Percentiles rank a stretch among this genome's conserved stretches.
These are phyloP conservation scores for Cryphonectria japonica DNA, from an alignment of 2,329 filamentous ascomycete species.

Conservation along the genomic window DNA sequence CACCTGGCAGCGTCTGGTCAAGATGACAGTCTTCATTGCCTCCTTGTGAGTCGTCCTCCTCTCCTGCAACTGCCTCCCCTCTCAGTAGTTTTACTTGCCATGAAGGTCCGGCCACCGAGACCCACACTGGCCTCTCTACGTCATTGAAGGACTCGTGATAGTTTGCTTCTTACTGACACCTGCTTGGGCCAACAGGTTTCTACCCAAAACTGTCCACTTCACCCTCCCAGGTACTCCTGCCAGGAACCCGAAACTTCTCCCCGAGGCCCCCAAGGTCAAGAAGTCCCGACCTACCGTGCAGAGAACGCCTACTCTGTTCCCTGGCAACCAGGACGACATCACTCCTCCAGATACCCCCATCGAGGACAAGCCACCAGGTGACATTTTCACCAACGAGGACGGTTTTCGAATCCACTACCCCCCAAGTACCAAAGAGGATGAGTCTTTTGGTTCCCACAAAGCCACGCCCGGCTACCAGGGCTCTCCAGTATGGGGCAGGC, in stretches of 20 bases:
- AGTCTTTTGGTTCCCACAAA: constrained; percentile 44
- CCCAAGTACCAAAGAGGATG: constrained; percentile 36
- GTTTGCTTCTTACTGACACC: neutral
- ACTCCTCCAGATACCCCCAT: constrained; percentile 61
- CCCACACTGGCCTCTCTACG: constrained; percentile 26
- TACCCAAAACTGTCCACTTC: constrained; percentile 92
- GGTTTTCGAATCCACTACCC: constrained; percentile 61
- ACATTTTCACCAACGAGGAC: constrained; percentile 62
- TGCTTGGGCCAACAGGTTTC: constrained; percentile 66
- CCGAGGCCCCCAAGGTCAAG: constrained; percentile 39
- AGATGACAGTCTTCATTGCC: constrained; percentile 56
- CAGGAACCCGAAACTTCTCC: constrained; percentile 32
- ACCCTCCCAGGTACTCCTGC: constrained; percentile 62
- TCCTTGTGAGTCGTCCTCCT: constrained; percentile 47
- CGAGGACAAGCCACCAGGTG: constrained; percentile 47
- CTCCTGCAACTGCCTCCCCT: neutral
- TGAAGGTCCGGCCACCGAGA: constrained; percentile 2
- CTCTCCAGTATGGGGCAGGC: constrained; percentile 76
- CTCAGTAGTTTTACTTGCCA: neutral
- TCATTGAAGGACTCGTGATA: constrained; percentile 15
- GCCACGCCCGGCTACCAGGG: constrained; percentile 72
- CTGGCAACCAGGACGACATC: constrained; percentile 47
- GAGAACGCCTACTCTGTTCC: constrained; percentile 58
- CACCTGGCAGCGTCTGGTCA: constrained; percentile 34
- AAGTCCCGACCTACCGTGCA: constrained; percentile 36